Evolutionary conservation across 1,284 basidiomycete species (phyloP).

Genomic region (Flammula alnicola): DNA sequence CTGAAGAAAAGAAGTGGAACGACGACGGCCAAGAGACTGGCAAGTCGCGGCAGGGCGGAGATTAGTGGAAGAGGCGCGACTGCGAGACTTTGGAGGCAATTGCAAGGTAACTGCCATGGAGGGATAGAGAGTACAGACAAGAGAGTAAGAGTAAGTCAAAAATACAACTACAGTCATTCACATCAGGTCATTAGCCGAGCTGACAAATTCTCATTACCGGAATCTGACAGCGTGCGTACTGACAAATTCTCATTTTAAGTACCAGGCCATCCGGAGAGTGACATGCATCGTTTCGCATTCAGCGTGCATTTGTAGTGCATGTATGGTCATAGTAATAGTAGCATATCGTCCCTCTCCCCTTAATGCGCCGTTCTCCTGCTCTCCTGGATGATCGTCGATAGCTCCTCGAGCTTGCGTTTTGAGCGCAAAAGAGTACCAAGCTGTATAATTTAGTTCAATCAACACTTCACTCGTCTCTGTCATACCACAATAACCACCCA

Average conservation of each 20-base stretch:
- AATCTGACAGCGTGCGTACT: background rate
- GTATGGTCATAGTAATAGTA: slow-evolving; percentile 9
- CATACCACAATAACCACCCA: slow-evolving; percentile 48
- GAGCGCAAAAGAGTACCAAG: slow-evolving; percentile 95
- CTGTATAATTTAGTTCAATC: slow-evolving; percentile 45
- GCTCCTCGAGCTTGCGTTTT: slow-evolving; percentile 97
- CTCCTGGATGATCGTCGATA: slow-evolving; percentile 90
- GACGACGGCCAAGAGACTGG: slow-evolving; percentile 58
- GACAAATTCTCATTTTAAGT: background rate
- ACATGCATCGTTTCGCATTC: background rate
- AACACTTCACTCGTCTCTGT: slow-evolving; percentile 8
- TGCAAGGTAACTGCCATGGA: slow-evolving; percentile 28
- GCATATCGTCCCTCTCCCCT: slow-evolving; percentile 5
- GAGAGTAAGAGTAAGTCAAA: background rate
- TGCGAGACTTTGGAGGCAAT: slow-evolving; percentile 45
- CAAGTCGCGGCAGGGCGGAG: slow-evolving; percentile 58
- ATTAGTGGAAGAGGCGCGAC: slow-evolving; percentile 65
- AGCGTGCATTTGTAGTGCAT: slow-evolving; percentile 1
- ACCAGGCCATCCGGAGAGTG: too few species aligned
- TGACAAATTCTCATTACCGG: slow-evolving; percentile 18
- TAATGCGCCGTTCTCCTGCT: slow-evolving; percentile 80
- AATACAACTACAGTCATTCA: slow-evolving; percentile 4
- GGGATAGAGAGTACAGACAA: slow-evolving; percentile 8
- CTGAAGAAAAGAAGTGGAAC: slow-evolving; percentile 39
- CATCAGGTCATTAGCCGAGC: slow-evolving; percentile 4